Base-by-base conservation (phyloP, 352 stramenopile genomes). In the Phytopythium montanum region DNA sequence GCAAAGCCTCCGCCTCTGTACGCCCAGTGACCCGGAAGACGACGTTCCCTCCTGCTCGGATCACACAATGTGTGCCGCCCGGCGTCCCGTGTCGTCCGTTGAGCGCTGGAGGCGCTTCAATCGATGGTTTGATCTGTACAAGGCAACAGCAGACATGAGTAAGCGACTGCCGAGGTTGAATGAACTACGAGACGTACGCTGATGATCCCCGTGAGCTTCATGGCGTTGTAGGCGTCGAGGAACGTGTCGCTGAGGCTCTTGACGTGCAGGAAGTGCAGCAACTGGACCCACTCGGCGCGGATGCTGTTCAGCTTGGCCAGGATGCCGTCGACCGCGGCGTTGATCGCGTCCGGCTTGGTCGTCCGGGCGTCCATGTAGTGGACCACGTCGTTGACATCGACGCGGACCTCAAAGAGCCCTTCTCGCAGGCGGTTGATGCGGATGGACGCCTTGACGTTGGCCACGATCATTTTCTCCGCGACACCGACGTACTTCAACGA, bases 201-300 rank as follows among this genome's bases (percentile, higher is more conserved):
- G 5, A 72, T 61, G 36, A 94, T 91, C 54, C 84, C 84, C 23
- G 84, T 79, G 16, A 89, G 60, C 14, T 70, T 85, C 9, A 94
- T 66, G 16, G 72, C 61, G 49, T 85, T 71, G 48, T 92, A 92
- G 0, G 81, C 82, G 26, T 87, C 73, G 51, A 76, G 71, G 19
- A 75, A 64, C 14, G 84, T 73, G 19, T 75, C 71, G 0, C 60
- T 59, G 19, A 90, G 57, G 23, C 78, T 79, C 51, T 90, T 90
- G 14, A 74, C 65, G 59, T 94, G 79, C 39, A 91, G 64, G 21
- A 94, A 94, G 53, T 91, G 76, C 38, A 91, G 61, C 45, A 92
- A 49, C 33, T 92, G 76, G 3, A 69, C 81, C 84, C 84, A 94
- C 1, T 73, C 42, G 9, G 64, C 69, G 1, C 80, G 78, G 21